Evolutionary conservation across 768 basidiomycete species (phyloP).

Genomic region (Podaxis sp.): DNA sequence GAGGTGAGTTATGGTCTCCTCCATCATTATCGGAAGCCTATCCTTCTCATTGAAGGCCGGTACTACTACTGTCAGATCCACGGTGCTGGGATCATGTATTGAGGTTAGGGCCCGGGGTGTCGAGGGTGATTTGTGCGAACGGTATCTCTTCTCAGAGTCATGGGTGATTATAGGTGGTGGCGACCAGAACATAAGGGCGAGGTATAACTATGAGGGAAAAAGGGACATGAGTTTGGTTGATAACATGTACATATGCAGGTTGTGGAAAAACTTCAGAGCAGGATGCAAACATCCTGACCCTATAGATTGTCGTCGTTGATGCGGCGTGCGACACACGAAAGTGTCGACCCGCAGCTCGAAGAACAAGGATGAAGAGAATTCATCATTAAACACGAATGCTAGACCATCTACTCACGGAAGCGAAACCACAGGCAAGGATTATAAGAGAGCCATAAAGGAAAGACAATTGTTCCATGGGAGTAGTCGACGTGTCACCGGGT

Average conservation of each 20-base stretch:
- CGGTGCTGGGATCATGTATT: conserved; percentile 52
- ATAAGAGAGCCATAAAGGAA: conserved; percentile 38
- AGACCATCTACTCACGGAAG: conserved; percentile 35
- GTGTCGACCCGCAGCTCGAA: conserved; percentile 70
- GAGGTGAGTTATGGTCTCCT: conserved; percentile 69
- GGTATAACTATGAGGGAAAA: conserved; percentile 55
- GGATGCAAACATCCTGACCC: conserved; percentile 47
- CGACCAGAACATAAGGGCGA: conserved; percentile 71
- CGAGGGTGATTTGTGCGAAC: conserved; percentile 51
- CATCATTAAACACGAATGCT: conserved; percentile 43
- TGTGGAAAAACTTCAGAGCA: conserved; percentile 34
- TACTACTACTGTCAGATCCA: conserved; percentile 80
- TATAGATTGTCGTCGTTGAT: conserved; percentile 57
- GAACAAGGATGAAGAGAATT: conserved; percentile 89
- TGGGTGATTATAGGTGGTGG: conserved; percentile 63
- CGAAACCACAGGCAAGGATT: conserved; percentile 29
- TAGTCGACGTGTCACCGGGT: conserved; percentile 15
- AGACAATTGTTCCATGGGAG: conserved; percentile 17
- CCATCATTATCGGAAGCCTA: conserved; percentile 86
- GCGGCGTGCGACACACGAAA: conserved; percentile 46
- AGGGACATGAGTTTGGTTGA: conserved; percentile 10
- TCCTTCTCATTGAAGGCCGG: conserved; percentile 90
- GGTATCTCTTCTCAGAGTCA: conserved; percentile 70
- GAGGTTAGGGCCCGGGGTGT: conserved; percentile 56
- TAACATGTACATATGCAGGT: conserved; percentile 4